phyloP scores from a whole-genome alignment of 441 rosid genomes.

The Geranium incanum region DNA sequence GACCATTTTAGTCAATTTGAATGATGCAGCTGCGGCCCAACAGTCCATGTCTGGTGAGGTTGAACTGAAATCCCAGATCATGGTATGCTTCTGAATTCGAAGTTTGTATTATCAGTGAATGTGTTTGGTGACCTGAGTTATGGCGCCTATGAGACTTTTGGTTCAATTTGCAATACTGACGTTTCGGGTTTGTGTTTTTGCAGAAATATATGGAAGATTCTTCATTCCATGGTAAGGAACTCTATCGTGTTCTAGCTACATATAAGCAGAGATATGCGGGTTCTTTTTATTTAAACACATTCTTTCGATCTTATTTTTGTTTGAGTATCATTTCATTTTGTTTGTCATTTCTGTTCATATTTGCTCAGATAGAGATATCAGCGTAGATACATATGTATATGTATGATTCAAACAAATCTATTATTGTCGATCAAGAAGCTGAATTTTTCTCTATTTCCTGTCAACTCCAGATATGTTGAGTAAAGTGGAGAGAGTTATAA shows the following conservation, averaged over 20 bases:
- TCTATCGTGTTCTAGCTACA: neutral
- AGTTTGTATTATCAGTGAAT: neutral
- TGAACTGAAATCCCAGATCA: conserved; percentile 62
- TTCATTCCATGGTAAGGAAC: conserved; percentile 60
- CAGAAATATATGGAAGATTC: conserved; percentile 82
- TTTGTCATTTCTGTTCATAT: neutral
- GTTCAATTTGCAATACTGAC: conserved; percentile 4
- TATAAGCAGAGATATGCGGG: too few relatives aligned
- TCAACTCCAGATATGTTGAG: conserved; percentile 55
- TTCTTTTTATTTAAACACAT: neutral
- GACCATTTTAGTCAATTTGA: conserved; percentile 19
- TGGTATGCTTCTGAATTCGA: conserved; percentile 36
- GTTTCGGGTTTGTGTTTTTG: conserved; percentile 22
- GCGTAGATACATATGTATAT: neutral
- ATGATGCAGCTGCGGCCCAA: conserved; percentile 32
- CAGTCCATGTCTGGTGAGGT: conserved; percentile 28
- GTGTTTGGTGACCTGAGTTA: conserved; percentile 3
- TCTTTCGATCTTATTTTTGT: neutral
- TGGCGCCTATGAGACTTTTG: neutral
- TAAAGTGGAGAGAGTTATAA: conserved; percentile 56
- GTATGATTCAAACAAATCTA: neutral
- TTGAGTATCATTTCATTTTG: neutral
- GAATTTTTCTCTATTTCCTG: conserved; percentile 7
- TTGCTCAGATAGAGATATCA: neutral
- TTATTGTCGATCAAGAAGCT: conserved; percentile 5